A percentile compares a stretch with the other conserved stretches of the same genome.
These are phyloP conservation scores for Mycena kentingensis DNA, from an alignment of 768 basidiomycete genomes.

Conservation along the genomic window DNA sequence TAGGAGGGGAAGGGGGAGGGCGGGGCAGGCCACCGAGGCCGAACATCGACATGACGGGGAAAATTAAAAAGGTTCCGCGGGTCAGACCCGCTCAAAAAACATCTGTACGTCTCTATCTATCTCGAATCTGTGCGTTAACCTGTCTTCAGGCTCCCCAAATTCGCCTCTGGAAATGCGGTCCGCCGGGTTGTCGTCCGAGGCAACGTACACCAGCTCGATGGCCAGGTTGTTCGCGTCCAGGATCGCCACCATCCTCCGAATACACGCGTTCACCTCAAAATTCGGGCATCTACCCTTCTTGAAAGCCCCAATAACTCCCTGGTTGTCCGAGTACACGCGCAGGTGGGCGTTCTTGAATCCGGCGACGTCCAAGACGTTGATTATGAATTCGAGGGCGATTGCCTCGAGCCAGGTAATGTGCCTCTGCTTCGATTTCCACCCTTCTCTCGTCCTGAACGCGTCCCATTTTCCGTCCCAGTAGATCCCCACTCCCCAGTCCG, in stretches of 20 bases:
- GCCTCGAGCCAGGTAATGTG: constrained; percentile 34
- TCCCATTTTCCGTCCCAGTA: constrained; percentile 19
- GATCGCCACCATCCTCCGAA: constrained; percentile 12
- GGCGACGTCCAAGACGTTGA: constrained; percentile 7
- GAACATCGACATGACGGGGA: too few relatives aligned
- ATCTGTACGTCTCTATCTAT: too few relatives aligned
- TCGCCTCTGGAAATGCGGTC: too few relatives aligned
- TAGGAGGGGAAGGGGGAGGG: too few relatives aligned
- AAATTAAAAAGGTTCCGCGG: too few relatives aligned
- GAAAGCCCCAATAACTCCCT: constrained; percentile 10
- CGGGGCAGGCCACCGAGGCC: too few relatives aligned
- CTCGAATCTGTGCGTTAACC: too few relatives aligned
- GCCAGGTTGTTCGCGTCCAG: constrained; percentile 3
- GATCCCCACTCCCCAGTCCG: constrained; percentile 30
- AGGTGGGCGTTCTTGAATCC: constrained; percentile 14
- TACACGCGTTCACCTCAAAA: constrained; percentile 13
- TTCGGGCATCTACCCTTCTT: constrained; percentile 6
- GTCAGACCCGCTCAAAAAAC: too few relatives aligned
- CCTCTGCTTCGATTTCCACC: constrained; percentile 18
- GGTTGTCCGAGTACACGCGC: constrained; percentile 13
- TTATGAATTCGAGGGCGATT: constrained; percentile 14
- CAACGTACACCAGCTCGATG: constrained; percentile 15
- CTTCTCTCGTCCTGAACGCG: constrained; percentile 7
- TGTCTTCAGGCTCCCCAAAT: too few relatives aligned
- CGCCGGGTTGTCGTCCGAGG: too few relatives aligned